A percentile compares a stretch with the other conserved stretches of the same genome.
Conservation (phyloP, 805 yeast species). For the Schizosaccharomyces osmophilus region DNA sequence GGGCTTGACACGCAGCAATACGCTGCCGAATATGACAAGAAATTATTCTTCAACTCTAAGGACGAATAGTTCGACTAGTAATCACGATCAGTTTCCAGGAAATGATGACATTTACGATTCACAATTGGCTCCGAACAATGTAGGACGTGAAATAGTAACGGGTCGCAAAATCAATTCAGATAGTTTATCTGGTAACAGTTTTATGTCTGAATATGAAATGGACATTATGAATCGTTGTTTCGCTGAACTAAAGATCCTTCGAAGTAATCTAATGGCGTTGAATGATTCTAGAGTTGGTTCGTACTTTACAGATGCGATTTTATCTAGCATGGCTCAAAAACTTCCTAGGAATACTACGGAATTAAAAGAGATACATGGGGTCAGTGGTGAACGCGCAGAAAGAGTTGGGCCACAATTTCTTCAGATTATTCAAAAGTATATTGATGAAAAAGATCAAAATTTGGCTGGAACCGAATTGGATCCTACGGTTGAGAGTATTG, state of each 20-base stretch:
- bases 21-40: neutral
- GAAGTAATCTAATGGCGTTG: neutral
- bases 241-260: neutral
- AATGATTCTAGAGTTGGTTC: neutral
- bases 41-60: neutral
- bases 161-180: neutral
- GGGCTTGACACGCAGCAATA: neutral
- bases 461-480: neutral
- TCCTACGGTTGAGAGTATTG: neutral
- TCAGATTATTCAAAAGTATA: constrained; percentile 1
- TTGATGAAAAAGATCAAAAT: constrained; percentile 2
- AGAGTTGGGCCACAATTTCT: constrained; percentile 2
- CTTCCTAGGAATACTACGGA: constrained; percentile 3
- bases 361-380: constrained; percentile 3
- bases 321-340: constrained; percentile 4
- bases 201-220: neutral
- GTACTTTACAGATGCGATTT: neutral
- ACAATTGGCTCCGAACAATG: neutral
- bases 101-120: neutral
- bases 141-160: too few relatives aligned
- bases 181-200: neutral
- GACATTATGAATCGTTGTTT: neutral
- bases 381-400: constrained; percentile 2
- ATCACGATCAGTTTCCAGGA: neutral
- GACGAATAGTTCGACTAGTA: too few relatives aligned